Conservation (phyloP, 768 basidiomycete species). For the Panaeolus papilionaceus region DNA sequence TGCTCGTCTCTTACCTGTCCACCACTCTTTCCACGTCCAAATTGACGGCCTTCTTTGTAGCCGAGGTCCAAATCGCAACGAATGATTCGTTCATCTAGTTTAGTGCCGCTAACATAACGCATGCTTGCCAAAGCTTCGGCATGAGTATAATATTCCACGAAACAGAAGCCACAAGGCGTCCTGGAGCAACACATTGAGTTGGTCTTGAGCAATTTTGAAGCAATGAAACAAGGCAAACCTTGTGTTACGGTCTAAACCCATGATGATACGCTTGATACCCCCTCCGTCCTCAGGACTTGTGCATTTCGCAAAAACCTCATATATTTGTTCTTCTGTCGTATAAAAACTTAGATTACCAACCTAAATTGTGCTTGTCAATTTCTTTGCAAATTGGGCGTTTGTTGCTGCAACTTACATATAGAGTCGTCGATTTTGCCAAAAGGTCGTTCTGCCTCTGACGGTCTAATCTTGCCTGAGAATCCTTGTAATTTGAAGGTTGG, state of each 20-base stretch:
- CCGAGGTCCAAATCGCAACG: slow-evolving; percentile 97
- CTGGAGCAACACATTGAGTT: slow-evolving; percentile 43
- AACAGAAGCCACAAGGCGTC: slow-evolving; percentile 95
- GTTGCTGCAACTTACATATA: slow-evolving; percentile 73
- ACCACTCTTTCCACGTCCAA: slow-evolving; percentile 96
- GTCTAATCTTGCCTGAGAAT: slow-evolving; percentile 86
- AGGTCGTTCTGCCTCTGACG: slow-evolving; percentile 79
- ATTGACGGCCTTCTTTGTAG: slow-evolving; percentile 96
- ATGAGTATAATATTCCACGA: slow-evolving; percentile 96
- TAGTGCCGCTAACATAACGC: slow-evolving; percentile 96
- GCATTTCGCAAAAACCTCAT: slow-evolving; percentile 91
- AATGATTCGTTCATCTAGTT: slow-evolving; percentile 98
- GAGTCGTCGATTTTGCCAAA: slow-evolving; percentile 84
- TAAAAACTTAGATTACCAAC: slow-evolving; percentile 94
- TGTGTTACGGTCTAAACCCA: slow-evolving; percentile 92
- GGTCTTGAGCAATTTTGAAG: slow-evolving; percentile 2
- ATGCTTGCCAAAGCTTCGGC: slow-evolving; percentile 91
- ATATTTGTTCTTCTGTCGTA: slow-evolving; percentile 96
- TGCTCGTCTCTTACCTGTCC: slow-evolving; percentile 98
- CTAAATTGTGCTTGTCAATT: slow-evolving; percentile 41
- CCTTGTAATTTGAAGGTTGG: slow-evolving; percentile 96
- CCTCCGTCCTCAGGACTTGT: slow-evolving; percentile 86
- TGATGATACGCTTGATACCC: slow-evolving; percentile 92
- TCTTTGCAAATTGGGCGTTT: slow-evolving; percentile 6
- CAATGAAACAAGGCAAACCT: slow-evolving; percentile 50